Conservation (phyloP, 1,284 basidiomycete species). For the Ganoderma resinaceum region DNA sequence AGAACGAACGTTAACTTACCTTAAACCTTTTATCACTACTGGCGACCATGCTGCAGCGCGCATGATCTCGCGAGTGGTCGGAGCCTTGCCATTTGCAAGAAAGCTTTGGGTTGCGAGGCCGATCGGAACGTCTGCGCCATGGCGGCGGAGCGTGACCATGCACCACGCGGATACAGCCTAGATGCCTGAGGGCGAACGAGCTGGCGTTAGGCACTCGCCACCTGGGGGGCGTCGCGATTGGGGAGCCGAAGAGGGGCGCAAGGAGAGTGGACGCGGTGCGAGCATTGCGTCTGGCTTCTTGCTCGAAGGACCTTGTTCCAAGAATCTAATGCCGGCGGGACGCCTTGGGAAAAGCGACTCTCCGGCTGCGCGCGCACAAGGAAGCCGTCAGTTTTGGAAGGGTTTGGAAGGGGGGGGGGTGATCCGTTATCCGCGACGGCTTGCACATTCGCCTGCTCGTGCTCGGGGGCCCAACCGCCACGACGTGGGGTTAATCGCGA, state of each 20-base stretch:
- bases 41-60: not conserved
- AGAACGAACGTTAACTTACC: too few species aligned
- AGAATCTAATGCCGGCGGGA: not conserved
- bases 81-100: not conserved
- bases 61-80: not conserved
- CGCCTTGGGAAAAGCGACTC: not conserved
- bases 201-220: not conserved
- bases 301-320: not conserved
- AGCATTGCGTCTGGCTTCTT: not conserved
- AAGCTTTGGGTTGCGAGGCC: not conserved
- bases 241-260: not conserved
- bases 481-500: slow-evolving; percentile 3
- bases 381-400: too few species aligned
- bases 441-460: not conserved
- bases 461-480: not conserved
- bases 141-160: not conserved
- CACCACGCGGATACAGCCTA: not conserved
- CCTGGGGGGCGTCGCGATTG: not conserved
- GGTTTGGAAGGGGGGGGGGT: not conserved
- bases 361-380: not conserved
- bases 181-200: not conserved
- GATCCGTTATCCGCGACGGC: not conserved
- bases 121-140: not conserved
- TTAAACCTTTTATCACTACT: not conserved
- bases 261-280: not conserved